Conservation (phyloP, 768 basidiomycete genomes). For the Kondoa malvinella region DNA sequence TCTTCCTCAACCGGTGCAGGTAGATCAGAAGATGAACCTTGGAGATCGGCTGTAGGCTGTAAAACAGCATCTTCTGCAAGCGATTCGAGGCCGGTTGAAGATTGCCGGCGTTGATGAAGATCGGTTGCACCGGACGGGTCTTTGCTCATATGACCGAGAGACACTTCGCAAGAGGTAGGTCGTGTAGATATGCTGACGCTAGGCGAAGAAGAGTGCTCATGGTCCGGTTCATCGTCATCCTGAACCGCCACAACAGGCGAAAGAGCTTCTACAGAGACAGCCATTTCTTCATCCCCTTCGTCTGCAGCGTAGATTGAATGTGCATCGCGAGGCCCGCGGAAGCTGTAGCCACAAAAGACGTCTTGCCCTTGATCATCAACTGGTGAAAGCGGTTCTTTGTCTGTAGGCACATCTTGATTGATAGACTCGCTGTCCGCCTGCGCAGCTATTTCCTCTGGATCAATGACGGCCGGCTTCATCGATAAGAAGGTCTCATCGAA, state of each 20-base stretch:
- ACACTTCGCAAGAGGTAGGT: background rate
- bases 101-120: background rate
- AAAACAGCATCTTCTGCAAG: background rate
- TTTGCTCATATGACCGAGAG: background rate
- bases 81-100: background rate
- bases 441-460: slow-evolving; percentile 43
- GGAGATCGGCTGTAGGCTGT: slow-evolving; percentile 1
- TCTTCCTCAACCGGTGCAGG: slow-evolving; percentile 1
- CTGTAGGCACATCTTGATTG: slow-evolving; percentile 15
- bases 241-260: background rate
- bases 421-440: slow-evolving; percentile 29
- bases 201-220: background rate
- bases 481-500: slow-evolving; percentile 94
- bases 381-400: slow-evolving; percentile 25
- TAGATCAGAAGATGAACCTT: background rate
- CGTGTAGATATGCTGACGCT: background rate
- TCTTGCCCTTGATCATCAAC: slow-evolving; percentile 45
- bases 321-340: slow-evolving; percentile 43
- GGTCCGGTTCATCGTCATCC: background rate
- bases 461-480: slow-evolving; percentile 78
- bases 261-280: background rate
- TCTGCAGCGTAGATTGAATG: background rate
- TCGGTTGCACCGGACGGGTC: background rate
- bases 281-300: background rate
- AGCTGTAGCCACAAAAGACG: slow-evolving; percentile 86